A percentile compares a stretch with the other conserved stretches of the same genome.
phyloP scores from a whole-genome alignment of 1,284 basidiomycete species.

The Leccinum variabile region DNA sequence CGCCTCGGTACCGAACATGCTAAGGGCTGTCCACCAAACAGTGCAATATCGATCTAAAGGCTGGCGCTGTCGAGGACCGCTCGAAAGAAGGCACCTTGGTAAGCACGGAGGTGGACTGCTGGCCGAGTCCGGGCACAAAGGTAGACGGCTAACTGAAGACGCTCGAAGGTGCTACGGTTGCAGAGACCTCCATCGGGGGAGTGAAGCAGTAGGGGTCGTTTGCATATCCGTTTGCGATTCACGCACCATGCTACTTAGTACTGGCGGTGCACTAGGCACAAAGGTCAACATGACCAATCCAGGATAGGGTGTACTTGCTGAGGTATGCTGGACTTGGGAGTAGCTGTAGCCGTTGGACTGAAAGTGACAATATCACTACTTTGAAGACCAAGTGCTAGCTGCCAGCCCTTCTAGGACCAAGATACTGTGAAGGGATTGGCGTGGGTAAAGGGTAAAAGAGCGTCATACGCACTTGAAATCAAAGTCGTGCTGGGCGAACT shows the following conservation, averaged over 20 bases:
- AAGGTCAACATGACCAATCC: conserved; percentile 44
- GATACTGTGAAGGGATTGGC: conserved; percentile 46
- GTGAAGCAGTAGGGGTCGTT: conserved; percentile 23
- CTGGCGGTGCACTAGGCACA: conserved; percentile 5
- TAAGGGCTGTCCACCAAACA: too few relatives aligned
- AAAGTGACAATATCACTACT: conserved; percentile 74
- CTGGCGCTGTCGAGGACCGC: conserved; percentile 19
- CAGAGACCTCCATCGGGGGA: conserved; percentile 14
- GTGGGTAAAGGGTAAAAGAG: conserved; percentile 4
- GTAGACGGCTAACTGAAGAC: conserved; percentile 29
- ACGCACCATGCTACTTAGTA: conserved; percentile 24
- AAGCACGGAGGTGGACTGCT: conserved; percentile 23
- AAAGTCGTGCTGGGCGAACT: conserved; percentile 50
- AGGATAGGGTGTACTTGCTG: conserved; percentile 49
- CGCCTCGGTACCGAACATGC: too few relatives aligned
- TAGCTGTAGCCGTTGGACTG: conserved; percentile 54
- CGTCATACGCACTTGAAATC: conserved; percentile 50
- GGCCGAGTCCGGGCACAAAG: conserved; percentile 22
- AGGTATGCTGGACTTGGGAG: conserved; percentile 60
- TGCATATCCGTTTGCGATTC: conserved; percentile 36
- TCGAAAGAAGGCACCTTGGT: conserved; percentile 34
- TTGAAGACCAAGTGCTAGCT: conserved; percentile 73
- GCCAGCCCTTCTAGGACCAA: conserved; percentile 89
- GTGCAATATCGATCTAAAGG: conserved; percentile 18
- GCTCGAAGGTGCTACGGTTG: conserved; percentile 12